A percentile compares a stretch with the other conserved stretches of the same genome.
phyloP scores from a whole-genome alignment of 495 filamentous ascomycete genomes.

The Aspergillus baeticus region DNA sequence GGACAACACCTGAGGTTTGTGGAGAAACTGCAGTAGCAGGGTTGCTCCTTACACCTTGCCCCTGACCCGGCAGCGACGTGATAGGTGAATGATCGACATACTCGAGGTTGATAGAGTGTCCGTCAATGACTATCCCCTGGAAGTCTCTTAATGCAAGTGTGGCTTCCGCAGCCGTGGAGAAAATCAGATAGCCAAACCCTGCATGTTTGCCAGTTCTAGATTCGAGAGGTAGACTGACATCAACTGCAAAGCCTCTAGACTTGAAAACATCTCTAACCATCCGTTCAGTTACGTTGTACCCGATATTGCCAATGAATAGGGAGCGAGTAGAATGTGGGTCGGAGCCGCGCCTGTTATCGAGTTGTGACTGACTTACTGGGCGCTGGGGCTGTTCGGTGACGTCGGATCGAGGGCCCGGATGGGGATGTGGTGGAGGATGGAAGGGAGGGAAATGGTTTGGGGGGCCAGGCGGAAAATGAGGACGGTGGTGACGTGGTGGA shows the following conservation, averaged over 20 bases:
- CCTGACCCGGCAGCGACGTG: background rate
- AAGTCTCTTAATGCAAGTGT: constrained; percentile 70
- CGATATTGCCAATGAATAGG: constrained; percentile 91
- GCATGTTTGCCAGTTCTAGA: constrained; percentile 75
- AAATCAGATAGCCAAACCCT: constrained; percentile 90
- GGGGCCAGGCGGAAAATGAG: constrained; percentile 4
- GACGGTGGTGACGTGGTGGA: background rate
- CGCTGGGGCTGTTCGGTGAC: background rate
- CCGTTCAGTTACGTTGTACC: constrained; percentile 76
- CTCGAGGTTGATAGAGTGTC: constrained; percentile 85
- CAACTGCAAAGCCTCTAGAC: constrained; percentile 65
- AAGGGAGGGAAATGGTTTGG: background rate
- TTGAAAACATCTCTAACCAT: constrained; percentile 73
- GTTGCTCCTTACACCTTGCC: background rate
- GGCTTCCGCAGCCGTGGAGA: constrained; percentile 73
- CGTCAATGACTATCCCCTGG: constrained; percentile 74
- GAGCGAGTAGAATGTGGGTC: constrained; percentile 60
- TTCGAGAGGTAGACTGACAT: constrained; percentile 84
- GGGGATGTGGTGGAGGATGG: background rate
- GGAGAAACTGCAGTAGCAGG: background rate
- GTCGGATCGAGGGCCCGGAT: background rate
- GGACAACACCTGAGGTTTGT: background rate
- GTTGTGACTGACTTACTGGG: background rate
- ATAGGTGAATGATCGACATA: constrained; percentile 54
- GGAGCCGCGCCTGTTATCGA: background rate